Evolutionary conservation across 331 rosid species (phyloP).

Genomic region (Quercus lobata): DNA sequence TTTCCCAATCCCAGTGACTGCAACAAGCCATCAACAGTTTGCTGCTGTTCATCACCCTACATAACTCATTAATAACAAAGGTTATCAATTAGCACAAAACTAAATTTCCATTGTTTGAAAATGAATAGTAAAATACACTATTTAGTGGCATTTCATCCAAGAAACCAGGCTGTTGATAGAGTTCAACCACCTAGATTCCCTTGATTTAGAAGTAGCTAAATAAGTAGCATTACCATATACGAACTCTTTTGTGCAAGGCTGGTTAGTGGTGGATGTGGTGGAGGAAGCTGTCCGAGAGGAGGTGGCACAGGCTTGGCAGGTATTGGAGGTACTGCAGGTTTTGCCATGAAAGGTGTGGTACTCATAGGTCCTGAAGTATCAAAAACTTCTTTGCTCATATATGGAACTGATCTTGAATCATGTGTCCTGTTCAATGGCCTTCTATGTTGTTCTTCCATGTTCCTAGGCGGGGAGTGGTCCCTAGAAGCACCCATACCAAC

Average conservation of each 20-base stretch:
- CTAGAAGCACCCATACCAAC: constrained; percentile 20
- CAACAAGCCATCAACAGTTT: constrained; percentile 79
- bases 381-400: constrained; percentile 48
- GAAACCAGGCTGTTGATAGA: background rate
- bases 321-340: constrained; percentile 50
- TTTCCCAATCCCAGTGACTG: constrained; percentile 77
- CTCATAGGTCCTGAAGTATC: constrained; percentile 55
- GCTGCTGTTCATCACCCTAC: constrained; percentile 67
- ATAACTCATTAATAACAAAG: constrained; percentile 16
- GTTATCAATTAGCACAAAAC: constrained; percentile 1
- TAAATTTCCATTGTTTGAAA: background rate
- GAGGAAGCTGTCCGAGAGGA: constrained; percentile 56
- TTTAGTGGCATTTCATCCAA: background rate
- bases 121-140: background rate
- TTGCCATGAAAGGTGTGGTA: constrained; percentile 43
- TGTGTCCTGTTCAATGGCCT: constrained; percentile 52
- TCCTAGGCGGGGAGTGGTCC: constrained; percentile 34
- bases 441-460: constrained; percentile 32
- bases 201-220: background rate
- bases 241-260: constrained; percentile 47
- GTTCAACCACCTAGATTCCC: background rate
- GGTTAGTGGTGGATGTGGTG: constrained; percentile 52
- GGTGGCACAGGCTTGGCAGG: constrained; percentile 55
- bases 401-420: constrained; percentile 50
- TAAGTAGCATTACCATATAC: constrained; percentile 50